These are phyloP conservation scores for Trametes pubescens DNA, from an alignment of 1,284 basidiomycete genomes.

Conservation along the genomic window DNA sequence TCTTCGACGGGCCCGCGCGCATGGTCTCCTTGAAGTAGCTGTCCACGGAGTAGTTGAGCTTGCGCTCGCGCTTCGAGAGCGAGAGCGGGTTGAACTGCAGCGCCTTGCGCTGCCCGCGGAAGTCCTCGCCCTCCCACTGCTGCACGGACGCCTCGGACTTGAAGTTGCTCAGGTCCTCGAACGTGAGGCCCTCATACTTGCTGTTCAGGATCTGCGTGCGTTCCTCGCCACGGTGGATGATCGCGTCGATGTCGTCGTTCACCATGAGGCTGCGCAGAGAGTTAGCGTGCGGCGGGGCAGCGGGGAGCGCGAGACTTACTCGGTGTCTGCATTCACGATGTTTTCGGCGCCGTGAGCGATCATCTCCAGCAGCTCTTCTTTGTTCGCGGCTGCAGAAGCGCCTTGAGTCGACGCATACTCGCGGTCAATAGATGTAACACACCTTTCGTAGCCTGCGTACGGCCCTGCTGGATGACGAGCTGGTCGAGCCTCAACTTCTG, in stretches of 20 bases:
- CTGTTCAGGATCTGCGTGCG: slow-evolving; percentile 89
- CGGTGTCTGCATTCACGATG: slow-evolving; percentile 84
- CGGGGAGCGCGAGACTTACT: slow-evolving; percentile 51
- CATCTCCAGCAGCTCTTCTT: slow-evolving; percentile 98
- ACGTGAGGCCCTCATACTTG: slow-evolving; percentile 93
- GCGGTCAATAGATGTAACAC: slow-evolving; percentile 18
- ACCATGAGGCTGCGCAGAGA: slow-evolving; percentile 68
- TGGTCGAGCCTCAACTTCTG: slow-evolving; percentile 97
- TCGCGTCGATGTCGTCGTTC: slow-evolving; percentile 94
- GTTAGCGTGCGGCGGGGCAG: slow-evolving; percentile 5
- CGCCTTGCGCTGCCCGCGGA: slow-evolving; percentile 74
- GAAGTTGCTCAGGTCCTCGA: slow-evolving; percentile 98
- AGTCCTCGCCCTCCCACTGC: slow-evolving; percentile 98
- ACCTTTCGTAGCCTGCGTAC: slow-evolving; percentile 77
- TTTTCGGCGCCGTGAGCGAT: slow-evolving; percentile 98
- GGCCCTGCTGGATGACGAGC: slow-evolving; percentile 97
- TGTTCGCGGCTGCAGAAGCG: slow-evolving; percentile 75
- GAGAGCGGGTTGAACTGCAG: slow-evolving; percentile 88
- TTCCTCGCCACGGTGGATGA: slow-evolving; percentile 93
- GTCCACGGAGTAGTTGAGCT: slow-evolving; percentile 95
- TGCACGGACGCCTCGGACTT: slow-evolving; percentile 91
- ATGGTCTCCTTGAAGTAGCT: slow-evolving; percentile 95
- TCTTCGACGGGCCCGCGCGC: slow-evolving; percentile 79
- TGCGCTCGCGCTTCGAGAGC: slow-evolving; percentile 94
- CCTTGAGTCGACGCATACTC: accelerated